These are phyloP conservation scores for Lumnitzera littorea DNA, from an alignment of 345 rosid species.

Conservation along the genomic window DNA sequence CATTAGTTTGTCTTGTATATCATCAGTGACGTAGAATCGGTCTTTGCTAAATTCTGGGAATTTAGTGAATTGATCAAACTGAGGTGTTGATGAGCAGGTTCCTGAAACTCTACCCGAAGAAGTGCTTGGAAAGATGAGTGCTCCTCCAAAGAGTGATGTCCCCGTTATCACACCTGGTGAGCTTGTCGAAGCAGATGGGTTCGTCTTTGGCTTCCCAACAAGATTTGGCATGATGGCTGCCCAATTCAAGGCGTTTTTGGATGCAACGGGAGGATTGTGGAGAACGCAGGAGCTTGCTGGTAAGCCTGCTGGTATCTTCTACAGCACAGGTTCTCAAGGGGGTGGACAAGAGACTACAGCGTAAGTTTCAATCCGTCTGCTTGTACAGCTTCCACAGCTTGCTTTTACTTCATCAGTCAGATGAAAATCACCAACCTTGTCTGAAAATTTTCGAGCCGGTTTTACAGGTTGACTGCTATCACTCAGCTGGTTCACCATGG, in stretches of 20 bases:
- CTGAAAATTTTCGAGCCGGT: neutral
- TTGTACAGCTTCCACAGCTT: neutral
- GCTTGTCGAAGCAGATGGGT: constrained; percentile 81
- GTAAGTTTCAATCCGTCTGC: constrained; percentile 31
- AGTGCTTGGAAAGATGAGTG: constrained; percentile 76
- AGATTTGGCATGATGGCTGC: constrained; percentile 97
- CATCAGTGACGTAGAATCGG: no score
- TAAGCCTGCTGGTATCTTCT: constrained; percentile 88
- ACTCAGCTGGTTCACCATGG: constrained; percentile 95
- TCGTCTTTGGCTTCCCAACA: constrained; percentile 84
- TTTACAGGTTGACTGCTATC: constrained; percentile 67
- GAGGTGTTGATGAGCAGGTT: constrained; percentile 36
- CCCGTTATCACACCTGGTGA: constrained; percentile 69
- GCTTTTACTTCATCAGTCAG: no score
- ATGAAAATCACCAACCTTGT: no score
- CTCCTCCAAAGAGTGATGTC: constrained; percentile 71
- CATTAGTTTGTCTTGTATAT: no score
- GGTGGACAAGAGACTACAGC: constrained; percentile 97
- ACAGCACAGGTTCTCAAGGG: constrained; percentile 94
- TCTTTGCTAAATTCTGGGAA: neutral
- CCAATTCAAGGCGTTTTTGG: constrained; percentile 87
- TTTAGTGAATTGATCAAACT: neutral
- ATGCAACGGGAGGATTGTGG: constrained; percentile 88
- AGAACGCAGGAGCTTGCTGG: constrained; percentile 88
- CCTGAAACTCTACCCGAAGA: constrained; percentile 85